These are phyloP conservation scores for Vicia sativa DNA, from an alignment of 306 rosid genomes.

Conservation along the genomic window DNA sequence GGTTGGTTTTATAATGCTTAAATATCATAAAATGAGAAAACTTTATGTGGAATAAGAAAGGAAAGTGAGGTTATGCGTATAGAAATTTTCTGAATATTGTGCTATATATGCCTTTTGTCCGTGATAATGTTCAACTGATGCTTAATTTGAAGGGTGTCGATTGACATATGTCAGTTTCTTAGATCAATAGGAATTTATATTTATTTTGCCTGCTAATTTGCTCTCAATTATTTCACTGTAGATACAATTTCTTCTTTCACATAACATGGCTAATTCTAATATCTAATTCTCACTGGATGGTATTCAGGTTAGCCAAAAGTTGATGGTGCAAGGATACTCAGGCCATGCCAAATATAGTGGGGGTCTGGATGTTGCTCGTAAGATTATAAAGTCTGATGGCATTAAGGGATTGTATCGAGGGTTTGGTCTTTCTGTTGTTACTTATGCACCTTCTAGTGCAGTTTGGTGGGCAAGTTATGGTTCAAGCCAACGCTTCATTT, in stretches of 20 bases:
- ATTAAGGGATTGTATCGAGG: slow-evolving; percentile 89
- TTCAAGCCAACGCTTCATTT: slow-evolving; percentile 90
- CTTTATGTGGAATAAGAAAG: slow-evolving; percentile 23
- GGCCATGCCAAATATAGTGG: slow-evolving; percentile 80
- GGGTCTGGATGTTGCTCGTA: slow-evolving; percentile 87
- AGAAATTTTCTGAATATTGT: slow-evolving; percentile 10
- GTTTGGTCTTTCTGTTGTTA: slow-evolving; percentile 85
- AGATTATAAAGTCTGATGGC: slow-evolving; percentile 67
- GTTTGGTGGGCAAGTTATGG: slow-evolving; percentile 99
- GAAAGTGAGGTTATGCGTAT: slow-evolving; percentile 15
- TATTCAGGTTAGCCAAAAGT: slow-evolving; percentile 86
- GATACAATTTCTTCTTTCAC: slow-evolving; percentile 17
- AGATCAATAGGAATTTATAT: slow-evolving; percentile 1
- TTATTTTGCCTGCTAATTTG: slow-evolving; percentile 7
- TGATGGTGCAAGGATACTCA: slow-evolving; percentile 98
- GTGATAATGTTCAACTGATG: slow-evolving; percentile 18
- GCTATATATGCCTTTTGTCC: slow-evolving; percentile 27
- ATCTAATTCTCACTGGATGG: slow-evolving; percentile 32
- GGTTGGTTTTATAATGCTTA: slow-evolving; percentile 14
- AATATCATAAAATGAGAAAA: background rate
- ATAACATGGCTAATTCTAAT: slow-evolving; percentile 3
- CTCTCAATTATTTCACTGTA: slow-evolving; percentile 24
- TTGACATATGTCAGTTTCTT: slow-evolving; percentile 10
- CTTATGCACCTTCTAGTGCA: slow-evolving; percentile 93
- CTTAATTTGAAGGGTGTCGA: slow-evolving; percentile 22